Evolutionary conservation across 805 yeast species (phyloP), one percentile per base, ranked within the genome.

Genomic region (Wickerhamomyces hampshirensis): DNA sequence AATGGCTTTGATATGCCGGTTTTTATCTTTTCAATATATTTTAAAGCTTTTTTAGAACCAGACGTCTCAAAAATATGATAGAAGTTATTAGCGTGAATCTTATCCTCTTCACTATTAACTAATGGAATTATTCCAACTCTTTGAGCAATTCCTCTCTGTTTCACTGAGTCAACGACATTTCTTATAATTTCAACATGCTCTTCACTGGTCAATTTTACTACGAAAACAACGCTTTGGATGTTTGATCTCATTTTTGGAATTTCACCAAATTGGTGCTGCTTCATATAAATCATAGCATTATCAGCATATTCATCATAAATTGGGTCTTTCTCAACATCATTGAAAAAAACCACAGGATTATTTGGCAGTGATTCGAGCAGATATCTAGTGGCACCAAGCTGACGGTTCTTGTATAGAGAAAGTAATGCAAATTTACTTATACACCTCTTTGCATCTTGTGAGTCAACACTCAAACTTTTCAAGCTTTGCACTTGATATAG

Each of bases 111-210:
- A 8, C 43, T 47, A 4, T 50, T 42, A 18, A 48, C 42, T 3
- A 83, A 39, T 0, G 98, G 95, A n/a, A 91, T 63, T 3, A 91
- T 43, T 6, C 97, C 98, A 34, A 91, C 53, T 56, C 89, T 82
- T 45, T 88, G 83, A 0, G 96, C 85, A 13, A 84, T 68, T 1
- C 77, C 75, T 29, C 74, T 70, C 10, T 69, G 65, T n/a, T 77
- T 50, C 3, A 77, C 62, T 3, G 73, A 57, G 18, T 68, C 65
- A 2, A 80, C 49, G 23, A 77, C 63, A 7, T 80, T 64, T 14
- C 71, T 58, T 19, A 80, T 56, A 2, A 71, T 73, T 13, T 63
- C 54, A 14, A 80, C 48, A 40, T 84, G 81, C 3, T 63, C 60
- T 11, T 63, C 62, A 42, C 76, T 66, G 2, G 78, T 62, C 15